Conservation (phyloP, 257 asterid species). For the Capsicum chinense region DNA sequence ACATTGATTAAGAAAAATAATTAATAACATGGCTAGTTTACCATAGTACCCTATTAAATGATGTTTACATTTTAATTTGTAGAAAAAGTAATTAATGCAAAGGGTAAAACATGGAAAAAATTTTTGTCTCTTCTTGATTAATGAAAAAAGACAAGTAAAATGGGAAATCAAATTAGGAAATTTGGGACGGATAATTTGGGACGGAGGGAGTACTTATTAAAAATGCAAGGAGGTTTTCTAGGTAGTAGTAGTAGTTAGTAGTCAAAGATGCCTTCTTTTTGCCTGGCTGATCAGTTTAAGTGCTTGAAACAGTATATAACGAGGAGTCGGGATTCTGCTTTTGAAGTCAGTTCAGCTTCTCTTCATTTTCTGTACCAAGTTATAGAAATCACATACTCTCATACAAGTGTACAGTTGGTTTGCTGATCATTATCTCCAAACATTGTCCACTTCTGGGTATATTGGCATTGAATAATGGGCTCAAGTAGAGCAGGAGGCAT, state of each 20-base stretch:
- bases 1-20: no score
- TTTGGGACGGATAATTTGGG: no score
- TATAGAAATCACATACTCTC: not conserved
- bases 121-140: no score
- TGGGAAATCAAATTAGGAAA: no score
- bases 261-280: not conserved
- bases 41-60: no score
- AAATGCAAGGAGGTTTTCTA: not conserved
- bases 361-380: not conserved
- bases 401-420: not conserved
- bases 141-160: no score
- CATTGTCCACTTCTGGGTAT: not conserved
- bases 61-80: no score
- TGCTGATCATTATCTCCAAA: not conserved
- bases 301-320: not conserved
- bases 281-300: constrained; percentile 6
- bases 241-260: not conserved
- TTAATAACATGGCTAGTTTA: no score
- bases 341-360: not conserved
- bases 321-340: not conserved
- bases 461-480: constrained; percentile 9
- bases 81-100: no score
- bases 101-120: no score
- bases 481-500: not conserved
- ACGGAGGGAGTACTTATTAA: not conserved